Conservation (phyloP, 148 eudicot genomes). For the Fagopyrum esculentum region DNA sequence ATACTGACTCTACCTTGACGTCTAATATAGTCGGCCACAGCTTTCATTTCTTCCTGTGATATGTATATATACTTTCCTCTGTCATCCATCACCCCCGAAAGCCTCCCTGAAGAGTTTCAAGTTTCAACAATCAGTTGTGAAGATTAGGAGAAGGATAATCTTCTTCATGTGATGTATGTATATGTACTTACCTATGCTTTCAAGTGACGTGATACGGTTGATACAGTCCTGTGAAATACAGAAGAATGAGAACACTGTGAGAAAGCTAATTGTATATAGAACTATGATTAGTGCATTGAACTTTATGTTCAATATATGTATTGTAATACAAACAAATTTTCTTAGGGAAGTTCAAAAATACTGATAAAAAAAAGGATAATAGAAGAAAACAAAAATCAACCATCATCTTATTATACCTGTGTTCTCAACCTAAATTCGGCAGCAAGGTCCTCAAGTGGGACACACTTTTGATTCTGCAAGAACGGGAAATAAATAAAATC, state of each 20-base stretch:
- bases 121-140: neutral
- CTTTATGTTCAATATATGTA: too few species aligned
- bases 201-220: slow-evolving; percentile 75
- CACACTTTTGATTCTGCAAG: slow-evolving; percentile 85
- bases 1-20: slow-evolving; percentile 92
- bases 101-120: slow-evolving; percentile 44
- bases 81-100: slow-evolving; percentile 98
- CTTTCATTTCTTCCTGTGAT: slow-evolving; percentile 91
- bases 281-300: too few species aligned
- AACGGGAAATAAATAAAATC: neutral
- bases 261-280: neutral
- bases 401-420: slow-evolving; percentile 41
- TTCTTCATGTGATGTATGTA: too few species aligned
- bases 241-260: neutral
- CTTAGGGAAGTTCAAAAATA: neutral
- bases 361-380: neutral
- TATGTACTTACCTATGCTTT: slow-evolving; percentile 60
- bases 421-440: slow-evolving; percentile 94
- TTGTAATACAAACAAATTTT: too few species aligned
- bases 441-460: slow-evolving; percentile 94
- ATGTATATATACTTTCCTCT: slow-evolving; percentile 97
- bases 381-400: neutral
- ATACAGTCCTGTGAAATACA: slow-evolving; percentile 70
- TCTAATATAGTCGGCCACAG: slow-evolving; percentile 91
- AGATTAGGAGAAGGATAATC: neutral